Percentiles rank a stretch among this genome's conserved stretches.
These are phyloP conservation scores for Penstemon davidsonii DNA, from an alignment of 257 asterid species.

Conservation along the genomic window DNA sequence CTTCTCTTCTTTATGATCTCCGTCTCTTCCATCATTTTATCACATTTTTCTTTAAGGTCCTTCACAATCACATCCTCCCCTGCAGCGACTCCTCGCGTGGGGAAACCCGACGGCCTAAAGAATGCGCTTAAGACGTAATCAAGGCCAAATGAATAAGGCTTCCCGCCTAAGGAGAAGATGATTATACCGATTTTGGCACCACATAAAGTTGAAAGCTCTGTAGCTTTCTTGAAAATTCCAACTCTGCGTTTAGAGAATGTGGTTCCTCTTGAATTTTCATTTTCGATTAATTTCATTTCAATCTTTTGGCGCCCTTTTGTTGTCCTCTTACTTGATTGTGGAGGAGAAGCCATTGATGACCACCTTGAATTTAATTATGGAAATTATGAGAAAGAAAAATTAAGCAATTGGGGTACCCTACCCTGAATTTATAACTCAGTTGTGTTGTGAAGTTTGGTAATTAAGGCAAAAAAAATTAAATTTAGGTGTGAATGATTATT, in stretches of 20 bases:
- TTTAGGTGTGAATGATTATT: too few species aligned
- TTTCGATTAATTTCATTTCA: slow-evolving; percentile 26
- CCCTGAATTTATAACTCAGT: too few species aligned
- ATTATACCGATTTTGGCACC: slow-evolving; percentile 26
- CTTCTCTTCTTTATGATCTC: neutral
- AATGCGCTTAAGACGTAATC: neutral
- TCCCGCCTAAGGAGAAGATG: slow-evolving; percentile 10
- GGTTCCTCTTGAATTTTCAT: slow-evolving; percentile 15
- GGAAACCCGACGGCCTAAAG: neutral
- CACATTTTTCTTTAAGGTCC: slow-evolving; percentile 9
- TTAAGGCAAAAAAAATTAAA: too few species aligned
- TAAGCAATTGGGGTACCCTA: too few species aligned
- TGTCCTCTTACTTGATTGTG: neutral
- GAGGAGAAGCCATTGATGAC: neutral
- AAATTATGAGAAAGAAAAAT: too few species aligned
- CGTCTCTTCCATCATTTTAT: neutral
- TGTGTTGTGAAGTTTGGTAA: too few species aligned
- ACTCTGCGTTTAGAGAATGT: slow-evolving; percentile 31
- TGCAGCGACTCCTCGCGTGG: neutral
- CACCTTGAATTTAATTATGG: too few species aligned
- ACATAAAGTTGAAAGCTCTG: slow-evolving; percentile 30
- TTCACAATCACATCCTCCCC: neutral
- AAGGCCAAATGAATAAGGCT: slow-evolving; percentile 16
- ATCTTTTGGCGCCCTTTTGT: slow-evolving; percentile 28
- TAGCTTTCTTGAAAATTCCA: slow-evolving; percentile 33